Conservation (phyloP, 2,329 filamentous ascomycete genomes). For the Diaporthe destruens region DNA sequence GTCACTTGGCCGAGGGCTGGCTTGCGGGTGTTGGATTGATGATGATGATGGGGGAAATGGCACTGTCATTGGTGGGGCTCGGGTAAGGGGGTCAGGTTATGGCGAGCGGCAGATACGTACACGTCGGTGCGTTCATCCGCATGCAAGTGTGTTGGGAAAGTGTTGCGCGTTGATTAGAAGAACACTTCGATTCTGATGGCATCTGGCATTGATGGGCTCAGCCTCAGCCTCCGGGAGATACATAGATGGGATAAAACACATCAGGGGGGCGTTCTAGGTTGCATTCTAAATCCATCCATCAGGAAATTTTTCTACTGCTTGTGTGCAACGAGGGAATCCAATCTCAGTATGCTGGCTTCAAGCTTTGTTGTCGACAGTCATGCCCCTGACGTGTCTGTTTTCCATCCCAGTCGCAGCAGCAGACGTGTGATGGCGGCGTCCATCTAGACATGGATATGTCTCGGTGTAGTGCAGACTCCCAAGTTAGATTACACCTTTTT, state of each 20-base stretch:
- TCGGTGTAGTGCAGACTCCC: not conserved
- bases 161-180: constrained; percentile 7
- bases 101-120: not conserved
- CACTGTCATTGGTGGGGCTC: not conserved
- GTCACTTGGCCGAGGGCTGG: no score
- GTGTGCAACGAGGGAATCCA: not conserved
- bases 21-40: no score
- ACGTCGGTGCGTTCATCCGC: not conserved
- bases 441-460: not conserved
- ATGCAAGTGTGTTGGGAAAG: no score
- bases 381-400: not conserved
- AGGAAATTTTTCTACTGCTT: constrained; percentile 27
- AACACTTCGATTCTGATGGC: constrained; percentile 3
- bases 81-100: not conserved
- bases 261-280: constrained; percentile 29
- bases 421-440: no score
- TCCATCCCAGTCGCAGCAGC: no score
- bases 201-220: constrained; percentile 2
- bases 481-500: not conserved
- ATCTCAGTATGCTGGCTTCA: not conserved
- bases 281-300: constrained; percentile 11
- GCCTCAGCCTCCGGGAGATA: not conserved
- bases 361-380: no score
- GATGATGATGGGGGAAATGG: not conserved
- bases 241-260: constrained; percentile 29